These are phyloP conservation scores for Candida sanyaensis DNA, from an alignment of 1,139 yeast genomes.

Conservation along the genomic window DNA sequence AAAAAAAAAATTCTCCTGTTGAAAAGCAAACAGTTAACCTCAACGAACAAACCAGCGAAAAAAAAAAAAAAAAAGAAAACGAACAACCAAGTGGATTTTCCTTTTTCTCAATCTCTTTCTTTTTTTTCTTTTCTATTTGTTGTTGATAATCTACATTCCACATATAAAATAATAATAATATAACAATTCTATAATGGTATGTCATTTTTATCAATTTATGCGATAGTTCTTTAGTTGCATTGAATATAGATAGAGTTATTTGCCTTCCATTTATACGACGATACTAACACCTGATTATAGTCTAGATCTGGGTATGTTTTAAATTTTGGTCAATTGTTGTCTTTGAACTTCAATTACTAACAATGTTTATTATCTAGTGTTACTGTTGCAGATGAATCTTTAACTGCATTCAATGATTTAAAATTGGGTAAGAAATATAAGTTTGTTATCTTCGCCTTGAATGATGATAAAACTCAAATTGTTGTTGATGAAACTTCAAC, in stretches of 20 bases:
- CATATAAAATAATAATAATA: conserved; percentile 1
- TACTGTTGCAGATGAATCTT: conserved; percentile 93
- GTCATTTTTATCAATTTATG: not conserved
- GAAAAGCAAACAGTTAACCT: not conserved
- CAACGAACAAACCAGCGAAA: not conserved
- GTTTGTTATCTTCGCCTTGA: conserved; percentile 78
- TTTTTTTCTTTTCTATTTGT: no score
- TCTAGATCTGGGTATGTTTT: conserved; percentile 69
- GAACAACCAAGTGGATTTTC: not conserved
- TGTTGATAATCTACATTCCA: not conserved
- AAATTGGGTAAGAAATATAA: conserved; percentile 91
- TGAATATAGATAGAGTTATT: no score
- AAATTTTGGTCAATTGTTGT: not conserved
- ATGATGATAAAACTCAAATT: conserved; percentile 85
- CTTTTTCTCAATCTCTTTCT: not conserved
- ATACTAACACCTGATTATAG: conserved; percentile 30
- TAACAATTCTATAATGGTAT: conserved; percentile 6
- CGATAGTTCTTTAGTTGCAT: no score
- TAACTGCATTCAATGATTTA: conserved; percentile 90
- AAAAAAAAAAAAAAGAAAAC: conserved; percentile 1
- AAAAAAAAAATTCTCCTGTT: not conserved
- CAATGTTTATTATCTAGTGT: conserved; percentile 50
- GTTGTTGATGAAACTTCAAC: conserved; percentile 84
- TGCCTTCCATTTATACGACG: no score
- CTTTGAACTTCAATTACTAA: not conserved